Evolutionary conservation across 768 basidiomycete species (phyloP), one percentile per base, ranked within the genome.

Genomic region (Lentinula lateritia): DNA sequence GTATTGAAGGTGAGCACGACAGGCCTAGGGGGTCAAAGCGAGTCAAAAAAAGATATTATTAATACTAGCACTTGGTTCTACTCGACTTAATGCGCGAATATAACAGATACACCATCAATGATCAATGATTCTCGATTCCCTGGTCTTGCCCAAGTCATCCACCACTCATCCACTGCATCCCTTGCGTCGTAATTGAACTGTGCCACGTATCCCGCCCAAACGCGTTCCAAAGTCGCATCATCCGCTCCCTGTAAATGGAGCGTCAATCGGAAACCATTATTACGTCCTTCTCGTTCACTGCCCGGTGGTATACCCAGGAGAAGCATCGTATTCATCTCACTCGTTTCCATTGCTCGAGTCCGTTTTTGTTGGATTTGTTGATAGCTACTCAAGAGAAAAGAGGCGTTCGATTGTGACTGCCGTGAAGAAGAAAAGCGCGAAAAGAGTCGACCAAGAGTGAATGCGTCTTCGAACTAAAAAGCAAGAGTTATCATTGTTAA

Each of bases 131-230:
- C 35, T 23, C 38, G 53, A 41, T 41, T 54, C 3, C 34, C 38
- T 36, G 42, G 41, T 12, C 45, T 58, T 42, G 56, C 58, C 63
- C 62, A 63, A 43, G 45, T 63, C 54, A 62, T 28, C 81, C 79
- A 83, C 79, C 80, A 83, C 62, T 68, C 67, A 38, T 82, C 80
- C 0, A 75, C 81, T 42, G 70, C 79, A 13, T 54, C 71, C 34
- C 80, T 78, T 1, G 80, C 79, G 46, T 83, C 81, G 52, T 82
- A 83, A 35, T 76, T 73, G 66, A 83, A 83, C 66, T 80, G 77
- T 0, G 63, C 60, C 54, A 50, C 57, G 54, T 68, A 82, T 72
- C 81, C 80, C 43, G 66, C 69, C 66, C 64, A 64, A 2, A 23
- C 32, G 6, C 35, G 41, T 18, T 61, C 66, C n/a, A 63, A 48